Evolutionary conservation across 2,329 filamentous ascomycete genomes (phyloP).

Genomic region (Lachnellula occidentalis): DNA sequence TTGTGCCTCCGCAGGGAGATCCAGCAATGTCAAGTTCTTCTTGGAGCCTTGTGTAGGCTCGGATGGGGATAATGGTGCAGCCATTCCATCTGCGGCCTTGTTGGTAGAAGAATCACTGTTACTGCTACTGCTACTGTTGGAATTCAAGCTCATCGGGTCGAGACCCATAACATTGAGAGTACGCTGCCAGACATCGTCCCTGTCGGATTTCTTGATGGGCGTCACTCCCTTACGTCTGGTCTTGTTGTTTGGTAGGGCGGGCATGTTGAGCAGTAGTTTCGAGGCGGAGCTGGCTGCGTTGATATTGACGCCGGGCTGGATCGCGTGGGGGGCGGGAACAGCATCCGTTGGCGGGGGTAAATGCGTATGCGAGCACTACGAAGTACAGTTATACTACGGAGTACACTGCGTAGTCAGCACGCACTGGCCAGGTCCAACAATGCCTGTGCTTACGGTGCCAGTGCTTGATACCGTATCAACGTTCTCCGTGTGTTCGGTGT

Average conservation of each 20-base stretch:
- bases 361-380: too few species aligned
- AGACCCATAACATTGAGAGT: conserved; percentile 16
- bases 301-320: background rate
- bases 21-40: conserved; percentile 12
- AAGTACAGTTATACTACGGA: too few species aligned
- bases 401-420: too few species aligned
- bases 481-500: too few species aligned
- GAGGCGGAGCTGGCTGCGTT: background rate
- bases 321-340: background rate
- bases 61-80: background rate
- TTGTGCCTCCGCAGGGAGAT: conserved; percentile 31
- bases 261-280: conserved; percentile 7
- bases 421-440: too few species aligned
- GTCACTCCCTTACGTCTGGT: conserved; percentile 9
- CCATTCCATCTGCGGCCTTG: background rate
- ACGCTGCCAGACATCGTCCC: conserved; percentile 13
- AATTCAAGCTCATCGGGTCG: conserved; percentile 6
- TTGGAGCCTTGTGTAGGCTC: background rate
- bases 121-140: background rate
- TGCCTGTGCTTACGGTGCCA: too few species aligned
- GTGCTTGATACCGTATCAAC: too few species aligned
- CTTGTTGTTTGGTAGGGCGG: conserved; percentile 9
- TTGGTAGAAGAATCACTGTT: background rate
- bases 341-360: too few species aligned
- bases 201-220: conserved; percentile 6